Conservation (phyloP, 495 filamentous ascomycete species). For the Saxophila tyrrhenica region DNA sequence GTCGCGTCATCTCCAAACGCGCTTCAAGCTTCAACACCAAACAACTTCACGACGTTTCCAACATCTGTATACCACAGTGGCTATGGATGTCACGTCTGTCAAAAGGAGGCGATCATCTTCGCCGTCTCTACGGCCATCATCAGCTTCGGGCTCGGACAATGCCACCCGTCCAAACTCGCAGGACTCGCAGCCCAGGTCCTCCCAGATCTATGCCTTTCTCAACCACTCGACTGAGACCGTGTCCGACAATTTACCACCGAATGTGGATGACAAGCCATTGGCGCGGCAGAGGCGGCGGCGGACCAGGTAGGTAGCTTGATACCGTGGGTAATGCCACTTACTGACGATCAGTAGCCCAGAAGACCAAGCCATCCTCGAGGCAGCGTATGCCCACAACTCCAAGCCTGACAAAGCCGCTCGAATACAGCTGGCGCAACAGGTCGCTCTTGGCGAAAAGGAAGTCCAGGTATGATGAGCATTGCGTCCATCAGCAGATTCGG, state of each 20-base stretch:
- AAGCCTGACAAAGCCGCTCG: constrained; percentile 90
- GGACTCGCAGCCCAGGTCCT: not conserved
- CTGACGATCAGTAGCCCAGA: constrained; percentile 46
- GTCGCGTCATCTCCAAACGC: not conserved
- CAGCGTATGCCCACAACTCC: constrained; percentile 71
- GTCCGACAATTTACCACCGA: constrained; percentile 48
- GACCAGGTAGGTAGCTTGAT: constrained; percentile 36
- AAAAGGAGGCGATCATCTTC: not conserved
- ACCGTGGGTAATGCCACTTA: no score
- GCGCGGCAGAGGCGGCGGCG: constrained; percentile 57
- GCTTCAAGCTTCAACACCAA: not conserved
- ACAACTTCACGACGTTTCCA: not conserved
- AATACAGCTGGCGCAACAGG: constrained; percentile 68
- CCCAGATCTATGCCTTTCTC: constrained; percentile 41
- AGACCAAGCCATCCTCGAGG: constrained; percentile 84
- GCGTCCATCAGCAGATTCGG: not conserved
- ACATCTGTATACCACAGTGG: not conserved
- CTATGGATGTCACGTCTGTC: not conserved
- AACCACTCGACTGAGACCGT: constrained; percentile 58
- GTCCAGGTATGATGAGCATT: constrained; percentile 76
- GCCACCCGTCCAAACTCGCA: not conserved
- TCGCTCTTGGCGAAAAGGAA: constrained; percentile 91
- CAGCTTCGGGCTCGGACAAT: not conserved
- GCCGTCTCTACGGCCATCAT: not conserved
- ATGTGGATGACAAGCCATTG: constrained; percentile 56